Conservation (phyloP, 2,329 filamentous ascomycete genomes). For the Botrytis fabae region DNA sequence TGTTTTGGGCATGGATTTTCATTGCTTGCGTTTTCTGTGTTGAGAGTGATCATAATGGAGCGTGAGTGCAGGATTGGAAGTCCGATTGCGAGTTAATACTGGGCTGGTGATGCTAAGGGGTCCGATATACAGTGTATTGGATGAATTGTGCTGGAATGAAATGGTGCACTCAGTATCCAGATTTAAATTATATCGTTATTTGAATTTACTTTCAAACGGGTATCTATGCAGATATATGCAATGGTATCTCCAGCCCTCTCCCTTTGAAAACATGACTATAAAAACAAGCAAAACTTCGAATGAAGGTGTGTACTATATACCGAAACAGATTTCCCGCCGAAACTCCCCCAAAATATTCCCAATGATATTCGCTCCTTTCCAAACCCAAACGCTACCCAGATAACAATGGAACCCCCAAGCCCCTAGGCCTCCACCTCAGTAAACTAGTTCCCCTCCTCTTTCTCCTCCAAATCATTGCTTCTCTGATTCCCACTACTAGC, state of each 20-base stretch:
- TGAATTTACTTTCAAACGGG: neutral
- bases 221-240: neutral
- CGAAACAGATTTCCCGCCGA: neutral
- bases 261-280: no score
- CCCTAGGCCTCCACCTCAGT: slow-evolving; percentile 13
- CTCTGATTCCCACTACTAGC: slow-evolving; percentile 16
- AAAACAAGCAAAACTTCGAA: neutral
- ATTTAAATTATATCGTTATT: neutral
- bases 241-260: neutral
- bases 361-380: neutral
- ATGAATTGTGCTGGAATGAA: neutral
- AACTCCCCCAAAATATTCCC: slow-evolving; percentile 1
- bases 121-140: neutral
- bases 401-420: slow-evolving; percentile 17
- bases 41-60: neutral
- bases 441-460: slow-evolving; percentile 11
- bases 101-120: neutral
- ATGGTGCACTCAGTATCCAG: neutral
- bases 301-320: neutral
- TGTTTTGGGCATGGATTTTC: neutral
- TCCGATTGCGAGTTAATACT: neutral
- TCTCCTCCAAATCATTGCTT: slow-evolving; percentile 15
- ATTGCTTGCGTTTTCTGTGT: neutral
- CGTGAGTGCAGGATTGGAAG: neutral
- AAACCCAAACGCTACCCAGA: neutral